Base-by-base conservation (phyloP, 2,329 filamentous ascomycete genomes). In the Thelonectria rubi region DNA sequence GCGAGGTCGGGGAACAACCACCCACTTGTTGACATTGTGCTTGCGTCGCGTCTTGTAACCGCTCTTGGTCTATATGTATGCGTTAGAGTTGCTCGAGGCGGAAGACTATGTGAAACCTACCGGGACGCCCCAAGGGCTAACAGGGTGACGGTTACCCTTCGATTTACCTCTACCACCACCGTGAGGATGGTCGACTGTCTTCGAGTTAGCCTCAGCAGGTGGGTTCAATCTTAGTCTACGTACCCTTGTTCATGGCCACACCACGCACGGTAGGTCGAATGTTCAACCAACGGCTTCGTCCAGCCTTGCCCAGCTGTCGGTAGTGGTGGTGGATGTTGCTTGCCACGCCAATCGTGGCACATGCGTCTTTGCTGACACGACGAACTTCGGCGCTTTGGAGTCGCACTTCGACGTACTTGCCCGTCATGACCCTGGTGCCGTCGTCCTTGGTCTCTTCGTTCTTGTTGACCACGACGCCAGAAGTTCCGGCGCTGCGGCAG, bases 121-220 rank as follows among this genome's bases (percentile, higher is more conserved):
- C 75, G 93, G 94, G 75, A 88, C 90, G 76, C 96, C 95, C 95
- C 96, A 99, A 61, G 95, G 95, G 80, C 93, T 97, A 72, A 95
- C 93, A 34, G 96, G 95, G 75, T 97, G 86, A 64, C 94, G 88
- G 76, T 97, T 97, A 88, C 95, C 93, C 92, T 99, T 99, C 60
- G 93, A 97, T 82, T 99, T 99, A 82, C 95, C 95, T 85, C 96
- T 88, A 80, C 95, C 95, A 91, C 95, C 95, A 86, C 95, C 95
- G 78, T 99, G 95, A 74, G 95, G 95, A 85, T 99, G 95, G 75
- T 99, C 95, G 72, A 89, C 91, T 88, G 72, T 63, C 52, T 30
- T 47, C 17, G 21, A 49, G 59, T 73, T 50, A 71, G 58, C 50
- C 24, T 37, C n/a, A 59, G 26, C 18, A 40, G 32, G 21, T 10